Evolutionary conservation across 768 basidiomycete genomes (phyloP), one percentile per base, ranked within the genome.

Genomic region (Mrakia hoshinonis): DNA sequence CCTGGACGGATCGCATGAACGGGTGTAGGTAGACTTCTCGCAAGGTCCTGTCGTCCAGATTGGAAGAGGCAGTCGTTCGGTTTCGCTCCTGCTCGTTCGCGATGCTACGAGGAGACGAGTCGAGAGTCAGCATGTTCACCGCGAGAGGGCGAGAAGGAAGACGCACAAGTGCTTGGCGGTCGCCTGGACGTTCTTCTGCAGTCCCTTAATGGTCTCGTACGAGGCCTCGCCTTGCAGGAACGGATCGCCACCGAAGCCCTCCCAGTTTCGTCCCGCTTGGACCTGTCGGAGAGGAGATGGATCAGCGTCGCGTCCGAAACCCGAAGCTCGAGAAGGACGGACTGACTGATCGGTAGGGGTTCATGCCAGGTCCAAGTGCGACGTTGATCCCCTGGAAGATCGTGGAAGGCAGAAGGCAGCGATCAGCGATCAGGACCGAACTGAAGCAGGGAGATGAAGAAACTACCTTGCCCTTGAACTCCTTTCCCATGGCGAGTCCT

Each of bases 211-310:
- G 0, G 91, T 94, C 79, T 92, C 89, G 60, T 83, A 86, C 2
- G 86, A 84, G 7, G 82, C 82, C 76, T 90, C 91, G 13, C 93
- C 91, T 22, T 85, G 76, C 18, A 95, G 81, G 81, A 86, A 95
- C 0, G 93, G 93, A 78, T 66, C 51, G 31, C 47, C 65, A 24
- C 65, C 48, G 51, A 67, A 67, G 0, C 29, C 91, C 82, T 95
- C 93, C 90, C 91, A 95, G 79, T 93, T 92, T 36, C 93, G 83
- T 22, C 93, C 93, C 9, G 88, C 91, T 31, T 82, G 82, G 15
- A 84, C 82, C n/a, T n/a, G n/a, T n/a, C n/a, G n/a, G n/a, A n/a
- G n/a, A n/a, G n/a, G n/a, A n/a, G n/a, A n/a, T n/a, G n/a, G n/a
- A n/a, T n/a, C n/a, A n/a, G n/a, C n/a, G n/a, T n/a, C n/a, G n/a